These are phyloP conservation scores for Ogataea wickerhamii DNA, from an alignment of 805 yeast species.

Conservation along the genomic window DNA sequence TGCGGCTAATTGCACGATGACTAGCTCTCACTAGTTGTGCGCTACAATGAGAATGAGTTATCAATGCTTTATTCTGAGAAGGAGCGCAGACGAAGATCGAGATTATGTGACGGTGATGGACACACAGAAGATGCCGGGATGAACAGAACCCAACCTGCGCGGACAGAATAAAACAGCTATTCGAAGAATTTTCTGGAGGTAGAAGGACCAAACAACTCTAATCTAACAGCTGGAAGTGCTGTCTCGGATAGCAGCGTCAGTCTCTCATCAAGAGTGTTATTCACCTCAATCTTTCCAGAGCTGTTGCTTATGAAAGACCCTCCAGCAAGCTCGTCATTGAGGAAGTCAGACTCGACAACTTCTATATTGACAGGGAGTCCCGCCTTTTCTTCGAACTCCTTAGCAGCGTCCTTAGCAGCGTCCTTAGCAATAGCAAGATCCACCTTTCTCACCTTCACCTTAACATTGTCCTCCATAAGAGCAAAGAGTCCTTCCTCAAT, in stretches of 20 bases:
- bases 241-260: slow-evolving; percentile 75
- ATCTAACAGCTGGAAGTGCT: slow-evolving; percentile 88
- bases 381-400: slow-evolving; percentile 60
- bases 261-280: slow-evolving; percentile 94
- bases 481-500: slow-evolving; percentile 75
- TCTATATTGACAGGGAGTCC: slow-evolving; percentile 52
- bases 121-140: no score
- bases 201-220: slow-evolving; percentile 85
- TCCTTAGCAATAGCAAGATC: slow-evolving; percentile 61
- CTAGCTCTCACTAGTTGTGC: no score
- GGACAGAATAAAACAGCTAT: slow-evolving; percentile 35
- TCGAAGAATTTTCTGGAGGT: slow-evolving; percentile 87
- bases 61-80: no score
- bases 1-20: no score
- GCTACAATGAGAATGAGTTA: no score
- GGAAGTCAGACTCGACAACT: slow-evolving; percentile 52
- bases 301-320: slow-evolving; percentile 75
- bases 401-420: slow-evolving; percentile 58
- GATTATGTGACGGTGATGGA: no score
- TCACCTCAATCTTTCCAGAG: slow-evolving; percentile 79
- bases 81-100: no score
- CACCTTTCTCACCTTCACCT: slow-evolving; percentile 61
- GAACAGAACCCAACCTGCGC: no score
- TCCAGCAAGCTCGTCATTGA: slow-evolving; percentile 71
- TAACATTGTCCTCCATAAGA: slow-evolving; percentile 66